Conservation (phyloP, 2,329 filamentous ascomycete genomes). For the Ambrosiella cleistominuta region DNA sequence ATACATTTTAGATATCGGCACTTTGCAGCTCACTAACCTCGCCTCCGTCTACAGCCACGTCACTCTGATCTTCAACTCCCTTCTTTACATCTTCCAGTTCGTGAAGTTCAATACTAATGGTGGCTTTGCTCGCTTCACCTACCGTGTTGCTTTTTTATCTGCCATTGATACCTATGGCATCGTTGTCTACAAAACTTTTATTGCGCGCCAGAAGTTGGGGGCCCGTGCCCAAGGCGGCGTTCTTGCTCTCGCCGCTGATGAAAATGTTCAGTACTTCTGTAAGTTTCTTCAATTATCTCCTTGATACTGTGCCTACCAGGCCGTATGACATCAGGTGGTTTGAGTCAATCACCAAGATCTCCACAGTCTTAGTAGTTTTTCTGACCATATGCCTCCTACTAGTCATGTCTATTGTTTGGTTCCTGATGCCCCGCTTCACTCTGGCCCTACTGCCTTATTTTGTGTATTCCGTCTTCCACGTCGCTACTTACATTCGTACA, state of each 20-base stretch:
- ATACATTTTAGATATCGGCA: background rate
- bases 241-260: constrained; percentile 57
- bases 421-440: constrained; percentile 74
- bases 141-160: constrained; percentile 77
- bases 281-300: constrained; percentile 26
- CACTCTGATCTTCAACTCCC: constrained; percentile 62
- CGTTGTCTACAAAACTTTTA: constrained; percentile 94
- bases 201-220: constrained; percentile 62
- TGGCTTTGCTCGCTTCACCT: constrained; percentile 61
- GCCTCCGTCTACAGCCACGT: constrained; percentile 46
- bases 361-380: no score
- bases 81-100: constrained; percentile 73
- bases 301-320: background rate
- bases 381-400: background rate
- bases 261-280: constrained; percentile 97
- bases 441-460: constrained; percentile 84
- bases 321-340: no score
- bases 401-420: constrained; percentile 61
- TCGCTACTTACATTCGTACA: constrained; percentile 86
- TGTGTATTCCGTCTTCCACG: constrained; percentile 97
- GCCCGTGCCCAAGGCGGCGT: constrained; percentile 41
- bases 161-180: constrained; percentile 91
- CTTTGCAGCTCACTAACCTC: constrained; percentile 1
- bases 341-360: no score
- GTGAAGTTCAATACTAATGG: constrained; percentile 76